Percentiles rank a stretch among this genome's conserved stretches.
Conservation (phyloP, 768 basidiomycete genomes). For the Coprinopsis strossmayeri region DNA sequence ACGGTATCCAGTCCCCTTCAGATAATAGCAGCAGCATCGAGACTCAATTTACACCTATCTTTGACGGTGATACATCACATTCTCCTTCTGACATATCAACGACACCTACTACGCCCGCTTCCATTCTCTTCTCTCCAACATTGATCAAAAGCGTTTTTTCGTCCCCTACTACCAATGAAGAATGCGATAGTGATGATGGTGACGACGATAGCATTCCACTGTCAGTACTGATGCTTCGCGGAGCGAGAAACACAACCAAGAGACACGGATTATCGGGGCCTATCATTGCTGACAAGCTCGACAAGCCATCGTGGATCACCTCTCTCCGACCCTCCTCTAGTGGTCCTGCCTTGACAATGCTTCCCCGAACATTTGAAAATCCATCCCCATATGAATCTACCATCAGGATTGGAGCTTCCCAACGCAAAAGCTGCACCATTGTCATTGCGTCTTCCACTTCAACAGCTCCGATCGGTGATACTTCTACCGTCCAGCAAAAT, state of each 20-base stretch:
- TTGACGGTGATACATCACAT: neutral
- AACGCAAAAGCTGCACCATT: too few relatives aligned
- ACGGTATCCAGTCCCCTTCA: neutral
- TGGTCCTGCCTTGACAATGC: neutral
- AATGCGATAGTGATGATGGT: neutral
- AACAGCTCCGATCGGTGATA: too few relatives aligned
- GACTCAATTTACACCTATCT: neutral
- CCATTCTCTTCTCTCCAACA: neutral
- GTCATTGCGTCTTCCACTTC: too few relatives aligned
- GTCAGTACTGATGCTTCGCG: slow-evolving; percentile 2
- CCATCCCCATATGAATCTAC: too few relatives aligned
- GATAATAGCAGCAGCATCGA: neutral
- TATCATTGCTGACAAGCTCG: neutral
- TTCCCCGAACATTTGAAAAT: neutral
- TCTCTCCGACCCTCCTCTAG: neutral
- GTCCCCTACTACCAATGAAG: neutral
- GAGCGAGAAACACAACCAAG: neutral
- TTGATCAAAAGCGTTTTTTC: neutral
- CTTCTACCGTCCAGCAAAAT: too few relatives aligned
- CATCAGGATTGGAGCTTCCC: too few relatives aligned
- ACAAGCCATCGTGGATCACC: neutral
- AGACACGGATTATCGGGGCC: slow-evolving; percentile 1
- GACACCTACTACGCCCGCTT: slow-evolving; percentile 1
- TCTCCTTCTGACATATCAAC: slow-evolving; percentile 1
- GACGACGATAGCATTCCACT: slow-evolving; percentile 2